These are phyloP conservation scores for Aschersonia sp. DNA, from an alignment of 2,329 filamentous ascomycete genomes.

Conservation along the genomic window DNA sequence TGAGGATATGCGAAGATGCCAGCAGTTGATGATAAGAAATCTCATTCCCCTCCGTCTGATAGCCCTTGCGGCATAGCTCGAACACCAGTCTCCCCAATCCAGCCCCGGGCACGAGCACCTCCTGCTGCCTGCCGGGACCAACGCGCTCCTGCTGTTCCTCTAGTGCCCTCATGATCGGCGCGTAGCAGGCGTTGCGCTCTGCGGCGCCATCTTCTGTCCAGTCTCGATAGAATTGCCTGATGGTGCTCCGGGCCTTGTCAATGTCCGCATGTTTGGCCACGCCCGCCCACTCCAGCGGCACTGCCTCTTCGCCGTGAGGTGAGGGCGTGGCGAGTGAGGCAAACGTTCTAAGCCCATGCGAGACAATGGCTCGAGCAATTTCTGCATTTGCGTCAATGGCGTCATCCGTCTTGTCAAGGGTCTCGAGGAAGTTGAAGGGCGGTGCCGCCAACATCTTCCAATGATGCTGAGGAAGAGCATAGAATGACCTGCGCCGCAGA, in stretches of 20 bases:
- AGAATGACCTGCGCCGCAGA: conserved; percentile 80
- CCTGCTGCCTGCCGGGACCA: conserved; percentile 28
- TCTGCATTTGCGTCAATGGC: conserved; percentile 82
- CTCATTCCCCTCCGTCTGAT: conserved; percentile 74
- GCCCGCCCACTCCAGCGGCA: conserved; percentile 53
- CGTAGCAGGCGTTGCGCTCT: conserved; percentile 68
- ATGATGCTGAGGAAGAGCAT: conserved; percentile 71
- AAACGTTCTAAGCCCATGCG: conserved; percentile 54
- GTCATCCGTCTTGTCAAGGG: conserved; percentile 64
- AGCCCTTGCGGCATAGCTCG: conserved; percentile 64
- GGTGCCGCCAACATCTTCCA: conserved; percentile 69
- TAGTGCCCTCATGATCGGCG: conserved; percentile 55
- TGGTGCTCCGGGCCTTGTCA: conserved; percentile 82
- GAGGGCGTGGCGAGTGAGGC: conserved; percentile 26
- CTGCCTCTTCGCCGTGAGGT: conserved; percentile 24
- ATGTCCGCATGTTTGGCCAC: conserved; percentile 60
- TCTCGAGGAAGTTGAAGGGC: conserved; percentile 72
- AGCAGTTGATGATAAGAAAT: conserved; percentile 96
- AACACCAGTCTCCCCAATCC: conserved; percentile 82
- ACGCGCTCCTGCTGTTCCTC: conserved; percentile 25
- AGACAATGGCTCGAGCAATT: conserved; percentile 65
- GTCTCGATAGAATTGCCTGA: conserved; percentile 89
- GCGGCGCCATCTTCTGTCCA: conserved; percentile 67
- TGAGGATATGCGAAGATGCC: conserved; percentile 64
- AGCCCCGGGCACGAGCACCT: conserved; percentile 76